Evolutionary conservation across 2,329 filamentous ascomycete species (phyloP).

Genomic region (Botrytis galanthina): DNA sequence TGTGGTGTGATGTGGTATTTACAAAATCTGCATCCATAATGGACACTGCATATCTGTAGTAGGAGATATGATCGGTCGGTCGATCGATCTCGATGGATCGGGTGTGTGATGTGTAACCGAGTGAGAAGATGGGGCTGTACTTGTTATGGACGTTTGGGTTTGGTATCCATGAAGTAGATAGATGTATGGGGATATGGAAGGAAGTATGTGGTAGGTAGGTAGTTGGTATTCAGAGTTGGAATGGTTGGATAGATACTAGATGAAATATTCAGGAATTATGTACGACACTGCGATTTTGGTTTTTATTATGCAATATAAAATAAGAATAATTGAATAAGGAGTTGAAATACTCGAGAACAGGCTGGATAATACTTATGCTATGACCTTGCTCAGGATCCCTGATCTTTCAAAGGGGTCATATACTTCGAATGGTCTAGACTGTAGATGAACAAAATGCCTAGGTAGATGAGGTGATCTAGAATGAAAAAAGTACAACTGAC

Average conservation of each 20-base stretch:
- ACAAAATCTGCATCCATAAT: neutral
- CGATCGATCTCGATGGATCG: neutral
- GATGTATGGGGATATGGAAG: neutral
- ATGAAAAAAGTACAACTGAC: neutral
- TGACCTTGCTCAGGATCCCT: neutral
- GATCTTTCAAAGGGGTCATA: neutral
- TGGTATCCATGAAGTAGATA: too few relatives aligned
- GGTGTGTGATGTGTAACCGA: neutral
- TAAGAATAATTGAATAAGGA: rapidly evolving
- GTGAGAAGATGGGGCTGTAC: neutral
- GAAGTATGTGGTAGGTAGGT: neutral
- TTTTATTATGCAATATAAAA: neutral
- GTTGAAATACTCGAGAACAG: neutral
- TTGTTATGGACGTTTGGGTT: neutral
- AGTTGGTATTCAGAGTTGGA: neutral
- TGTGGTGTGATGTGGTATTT: neutral
- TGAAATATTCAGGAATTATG: neutral
- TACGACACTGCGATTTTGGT: rapidly evolving
- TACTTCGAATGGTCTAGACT: neutral
- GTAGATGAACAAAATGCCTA: neutral
- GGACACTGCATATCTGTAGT: neutral
- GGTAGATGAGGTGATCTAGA: neutral
- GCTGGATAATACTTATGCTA: neutral
- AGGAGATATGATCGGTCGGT: neutral
- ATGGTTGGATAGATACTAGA: neutral